Base-by-base conservation (phyloP, 768 basidiomycete species). In the Cubamyces sp. region DNA sequence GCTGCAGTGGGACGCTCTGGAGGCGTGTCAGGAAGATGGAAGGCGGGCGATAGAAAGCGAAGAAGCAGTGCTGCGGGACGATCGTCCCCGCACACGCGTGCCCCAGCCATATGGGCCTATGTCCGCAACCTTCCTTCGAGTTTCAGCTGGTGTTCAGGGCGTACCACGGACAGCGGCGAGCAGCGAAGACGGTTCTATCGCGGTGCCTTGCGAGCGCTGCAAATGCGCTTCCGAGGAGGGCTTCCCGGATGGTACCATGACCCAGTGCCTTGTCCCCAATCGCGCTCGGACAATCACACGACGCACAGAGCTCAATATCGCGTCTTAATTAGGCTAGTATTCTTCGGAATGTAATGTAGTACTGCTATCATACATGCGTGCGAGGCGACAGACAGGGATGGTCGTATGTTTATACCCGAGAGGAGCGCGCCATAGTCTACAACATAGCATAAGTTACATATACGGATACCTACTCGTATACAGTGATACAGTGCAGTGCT, bases 361-460 rank as follows among this genome's bases (percentile, higher is more conserved):
- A 1, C 34, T 37, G 28, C 9, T 37, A 39, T 53, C 51, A 40
- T 53, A 53, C 39, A 53, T 14, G 23, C 18, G 45, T 12, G 45
- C 45, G 45, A 23, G 45, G 15, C 34, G 34, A 34, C 5, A 34
- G 34, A 34, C 5, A 11, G 9, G 9, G 9, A 11, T 5, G 34
- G 34, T 7, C 34, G 11, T 34, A 9, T 34, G 34, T 5, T 11
- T 34, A 9, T 9, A 34, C 34, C 34, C 34, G 34, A 34, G 6
- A 11, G 34, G 34, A 34, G 11, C 34, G 34, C 34, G 34, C 16
- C 19, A 23, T 51, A 59, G 49, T 59, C 57, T 59, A 59, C 57
- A 51, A 21, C 49, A 52, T 51, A 51, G 48, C 57, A 59, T 59
- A 59, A 59, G 40, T 59, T 59, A 59, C 34, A 11, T 34, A 34